A percentile compares a stretch with the other conserved stretches of the same genome.
phyloP scores from a whole-genome alignment of 768 basidiomycete species.

The Psilocybe sp. region DNA sequence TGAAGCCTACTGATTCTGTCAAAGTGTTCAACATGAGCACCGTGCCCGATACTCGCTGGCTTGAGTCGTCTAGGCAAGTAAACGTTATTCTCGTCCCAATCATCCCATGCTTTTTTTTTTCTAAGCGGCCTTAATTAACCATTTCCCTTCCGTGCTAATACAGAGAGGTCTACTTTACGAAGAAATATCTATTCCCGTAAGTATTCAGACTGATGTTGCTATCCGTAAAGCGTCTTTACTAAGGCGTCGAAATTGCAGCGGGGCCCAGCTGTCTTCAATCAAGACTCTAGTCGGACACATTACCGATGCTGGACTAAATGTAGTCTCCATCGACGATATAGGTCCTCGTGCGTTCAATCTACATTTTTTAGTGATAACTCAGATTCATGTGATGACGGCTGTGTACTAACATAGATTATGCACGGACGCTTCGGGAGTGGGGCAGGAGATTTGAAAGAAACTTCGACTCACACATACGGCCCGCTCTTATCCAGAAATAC shows the following conservation, averaged over 20 bases:
- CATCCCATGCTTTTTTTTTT: neutral
- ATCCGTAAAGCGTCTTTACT: neutral
- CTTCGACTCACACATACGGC: constrained; percentile 7
- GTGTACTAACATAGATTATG: constrained; percentile 7
- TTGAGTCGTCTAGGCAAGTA: constrained; percentile 5
- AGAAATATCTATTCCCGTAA: constrained; percentile 11
- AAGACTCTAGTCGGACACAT: constrained; percentile 7
- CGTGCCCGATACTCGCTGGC: constrained; percentile 10
- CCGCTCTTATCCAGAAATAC: constrained; percentile 8
- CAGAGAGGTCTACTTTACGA: constrained; percentile 10
- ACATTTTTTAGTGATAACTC: neutral
- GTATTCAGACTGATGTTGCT: neutral
- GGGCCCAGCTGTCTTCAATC: constrained; percentile 8
- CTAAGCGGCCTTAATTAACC: neutral
- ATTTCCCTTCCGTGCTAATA: neutral
- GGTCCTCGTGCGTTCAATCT: constrained; percentile 6
- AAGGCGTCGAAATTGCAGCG: neutral
- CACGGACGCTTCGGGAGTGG: constrained; percentile 10
- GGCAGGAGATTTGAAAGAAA: constrained; percentile 9
- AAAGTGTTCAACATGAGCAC: constrained; percentile 13
- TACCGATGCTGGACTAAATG: constrained; percentile 5
- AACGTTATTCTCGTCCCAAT: neutral
- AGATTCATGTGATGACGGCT: neutral
- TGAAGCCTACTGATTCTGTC: constrained; percentile 10
- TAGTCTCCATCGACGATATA: constrained; percentile 12